phyloP scores from a whole-genome alignment of 495 filamentous ascomycete genomes.

The Hapsidospora chrysogenum region DNA sequence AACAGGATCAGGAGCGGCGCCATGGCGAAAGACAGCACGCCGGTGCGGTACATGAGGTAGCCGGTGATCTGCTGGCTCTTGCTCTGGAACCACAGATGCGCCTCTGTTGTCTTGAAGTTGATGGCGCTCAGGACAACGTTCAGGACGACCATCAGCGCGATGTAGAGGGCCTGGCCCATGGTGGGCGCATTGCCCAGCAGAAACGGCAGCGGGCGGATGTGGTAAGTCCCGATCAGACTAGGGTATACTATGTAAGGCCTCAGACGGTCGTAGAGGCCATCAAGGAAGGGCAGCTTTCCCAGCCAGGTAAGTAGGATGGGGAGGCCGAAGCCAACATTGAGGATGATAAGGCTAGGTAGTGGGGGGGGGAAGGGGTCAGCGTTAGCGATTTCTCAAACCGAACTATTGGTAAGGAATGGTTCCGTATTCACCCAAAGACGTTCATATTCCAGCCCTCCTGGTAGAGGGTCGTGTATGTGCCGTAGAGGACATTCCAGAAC shows the following conservation, averaged over 20 bases:
- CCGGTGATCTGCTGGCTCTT: conserved; percentile 13
- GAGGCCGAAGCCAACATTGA: conserved; percentile 4
- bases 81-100: conserved; percentile 12
- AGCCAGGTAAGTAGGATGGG: conserved; percentile 9
- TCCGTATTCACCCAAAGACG: background rate
- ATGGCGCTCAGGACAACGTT: conserved; percentile 22
- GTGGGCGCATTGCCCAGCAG: conserved; percentile 19
- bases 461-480: background rate
- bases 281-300: conserved; percentile 9
- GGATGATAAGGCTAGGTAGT: conserved; percentile 3
- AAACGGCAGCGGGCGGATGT: conserved; percentile 8
- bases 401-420: background rate
- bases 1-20: conserved; percentile 21
- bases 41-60: conserved; percentile 25
- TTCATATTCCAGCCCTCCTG: background rate
- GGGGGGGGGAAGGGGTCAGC: background rate
- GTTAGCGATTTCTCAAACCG: no score
- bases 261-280: conserved; percentile 3
- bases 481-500: background rate
- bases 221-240: conserved; percentile 12
- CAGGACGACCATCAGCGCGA: conserved; percentile 17
- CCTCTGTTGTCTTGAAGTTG: conserved; percentile 11
- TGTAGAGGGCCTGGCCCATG: conserved; percentile 20
- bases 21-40: conserved; percentile 13
- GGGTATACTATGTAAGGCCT: conserved; percentile 13